Evolutionary conservation across 1,139 yeast species (phyloP).

Genomic region (Magnusiomyces magnusii): DNA sequence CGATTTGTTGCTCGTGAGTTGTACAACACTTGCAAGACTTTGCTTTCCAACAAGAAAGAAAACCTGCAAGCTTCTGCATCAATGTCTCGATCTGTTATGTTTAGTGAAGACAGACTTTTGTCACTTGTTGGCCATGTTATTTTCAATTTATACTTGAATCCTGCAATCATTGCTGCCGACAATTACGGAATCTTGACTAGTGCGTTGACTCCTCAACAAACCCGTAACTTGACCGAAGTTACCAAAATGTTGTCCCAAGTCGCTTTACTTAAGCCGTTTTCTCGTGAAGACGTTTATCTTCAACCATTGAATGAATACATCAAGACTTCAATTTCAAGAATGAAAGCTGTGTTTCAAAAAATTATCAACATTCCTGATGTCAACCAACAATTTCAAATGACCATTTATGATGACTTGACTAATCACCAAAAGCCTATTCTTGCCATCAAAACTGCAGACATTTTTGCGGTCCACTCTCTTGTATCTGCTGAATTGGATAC

Average conservation of each 20-base stretch:
- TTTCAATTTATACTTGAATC: conserved; percentile 54
- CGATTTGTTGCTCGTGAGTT: conserved; percentile 42
- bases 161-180: conserved; percentile 64
- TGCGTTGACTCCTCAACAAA: conserved; percentile 33
- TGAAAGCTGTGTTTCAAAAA: conserved; percentile 40
- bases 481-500: conserved; percentile 47
- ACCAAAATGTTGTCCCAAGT: conserved; percentile 58
- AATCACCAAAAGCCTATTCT: conserved; percentile 59
- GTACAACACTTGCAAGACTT: conserved; percentile 34
- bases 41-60: conserved; percentile 28
- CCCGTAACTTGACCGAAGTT: conserved; percentile 51
- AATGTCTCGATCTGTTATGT: background rate
- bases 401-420: conserved; percentile 64
- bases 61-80: background rate
- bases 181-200: conserved; percentile 46
- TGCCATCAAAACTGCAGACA: conserved; percentile 55
- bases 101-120: conserved; percentile 39
- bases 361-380: conserved; percentile 51
- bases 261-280: conserved; percentile 59
- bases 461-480: conserved; percentile 54
- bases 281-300: conserved; percentile 52
- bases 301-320: conserved; percentile 77
- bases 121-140: conserved; percentile 65
- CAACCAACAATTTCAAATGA: conserved; percentile 55
- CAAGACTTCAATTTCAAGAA: conserved; percentile 41